These are phyloP conservation scores for Colletotrichum tamarilloi DNA, from an alignment of 2,329 filamentous ascomycete species.

Conservation along the genomic window DNA sequence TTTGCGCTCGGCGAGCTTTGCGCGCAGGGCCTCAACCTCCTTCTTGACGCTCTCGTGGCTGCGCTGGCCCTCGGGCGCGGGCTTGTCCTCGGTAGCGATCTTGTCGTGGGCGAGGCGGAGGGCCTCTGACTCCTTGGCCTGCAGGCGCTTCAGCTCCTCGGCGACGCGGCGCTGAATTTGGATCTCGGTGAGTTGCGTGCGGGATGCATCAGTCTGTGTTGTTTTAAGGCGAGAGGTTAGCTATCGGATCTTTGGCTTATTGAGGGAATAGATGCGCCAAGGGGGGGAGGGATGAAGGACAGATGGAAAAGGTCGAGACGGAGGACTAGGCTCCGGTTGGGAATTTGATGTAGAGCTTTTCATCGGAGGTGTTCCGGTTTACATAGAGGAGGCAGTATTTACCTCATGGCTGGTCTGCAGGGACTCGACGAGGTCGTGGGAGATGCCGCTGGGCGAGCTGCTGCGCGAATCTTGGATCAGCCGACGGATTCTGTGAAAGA, in stretches of 20 bases:
- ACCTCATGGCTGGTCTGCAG: constrained; percentile 90
- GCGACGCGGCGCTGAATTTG: constrained; percentile 89
- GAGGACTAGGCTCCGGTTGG: not conserved
- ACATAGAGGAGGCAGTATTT: constrained; percentile 41
- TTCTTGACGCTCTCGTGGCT: constrained; percentile 64
- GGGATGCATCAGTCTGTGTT: constrained; percentile 90
- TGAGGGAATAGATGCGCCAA: constrained; percentile 1
- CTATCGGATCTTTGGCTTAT: not conserved
- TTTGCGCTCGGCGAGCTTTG: constrained; percentile 71
- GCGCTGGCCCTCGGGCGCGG: constrained; percentile 39
- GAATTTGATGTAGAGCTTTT: not conserved
- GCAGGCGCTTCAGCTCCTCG: constrained; percentile 84
- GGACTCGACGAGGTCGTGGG: constrained; percentile 83
- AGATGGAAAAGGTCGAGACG: not conserved
- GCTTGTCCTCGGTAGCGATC: constrained; percentile 56
- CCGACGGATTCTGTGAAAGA: not conserved
- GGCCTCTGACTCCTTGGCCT: constrained; percentile 74
- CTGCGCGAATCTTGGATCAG: constrained; percentile 42
- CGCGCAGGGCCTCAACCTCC: constrained; percentile 68
- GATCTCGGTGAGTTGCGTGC: constrained; percentile 84
- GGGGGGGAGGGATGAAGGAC: not conserved
- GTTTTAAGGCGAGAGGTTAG: constrained; percentile 49
- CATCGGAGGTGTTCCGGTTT: not conserved
- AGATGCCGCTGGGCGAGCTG: constrained; percentile 68
- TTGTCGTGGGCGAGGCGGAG: constrained; percentile 77